phyloP scores from a whole-genome alignment of 257 asterid genomes.

The Asclepias syriaca region DNA sequence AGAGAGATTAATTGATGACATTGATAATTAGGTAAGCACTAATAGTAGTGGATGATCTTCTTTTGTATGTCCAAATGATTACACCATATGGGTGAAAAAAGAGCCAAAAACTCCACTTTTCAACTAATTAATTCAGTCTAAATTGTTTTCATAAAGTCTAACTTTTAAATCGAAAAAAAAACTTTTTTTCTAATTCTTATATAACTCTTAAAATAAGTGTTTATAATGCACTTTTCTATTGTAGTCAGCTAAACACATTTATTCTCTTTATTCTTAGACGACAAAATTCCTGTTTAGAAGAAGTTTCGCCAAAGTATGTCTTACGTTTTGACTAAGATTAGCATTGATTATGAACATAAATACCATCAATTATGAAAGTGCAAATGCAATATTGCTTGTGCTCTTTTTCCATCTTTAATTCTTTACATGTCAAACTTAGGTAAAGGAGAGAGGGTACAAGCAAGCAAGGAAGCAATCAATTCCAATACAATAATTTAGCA shows the following conservation, averaged over 20 bases:
- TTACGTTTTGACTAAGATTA: not conserved
- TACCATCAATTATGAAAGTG: not conserved
- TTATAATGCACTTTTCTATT: too few species aligned
- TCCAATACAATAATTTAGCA: not conserved
- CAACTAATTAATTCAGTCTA: too few species aligned
- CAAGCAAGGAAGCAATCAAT: not conserved
- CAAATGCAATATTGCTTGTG: not conserved
- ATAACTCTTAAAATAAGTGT: too few species aligned
- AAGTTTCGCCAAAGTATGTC: too few species aligned
- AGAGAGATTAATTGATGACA: too few species aligned
- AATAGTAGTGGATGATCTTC: not conserved
- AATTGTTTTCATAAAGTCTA: too few species aligned
- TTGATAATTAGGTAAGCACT: not conserved
- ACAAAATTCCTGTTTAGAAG: too few species aligned
- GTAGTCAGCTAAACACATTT: too few species aligned
- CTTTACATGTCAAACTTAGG: not conserved
- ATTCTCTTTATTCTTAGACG: too few species aligned
- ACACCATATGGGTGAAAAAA: not conserved
- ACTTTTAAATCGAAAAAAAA: too few species aligned
- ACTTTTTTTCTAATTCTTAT: too few species aligned
- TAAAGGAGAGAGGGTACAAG: not conserved
- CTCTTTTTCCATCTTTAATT: not conserved
- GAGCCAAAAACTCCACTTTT: too few species aligned
- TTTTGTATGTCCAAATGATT: conserved; percentile 1
- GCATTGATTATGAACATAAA: not conserved